Conservation (phyloP, 495 filamentous ascomycete genomes). For the Hypoxylon cercidicola region DNA sequence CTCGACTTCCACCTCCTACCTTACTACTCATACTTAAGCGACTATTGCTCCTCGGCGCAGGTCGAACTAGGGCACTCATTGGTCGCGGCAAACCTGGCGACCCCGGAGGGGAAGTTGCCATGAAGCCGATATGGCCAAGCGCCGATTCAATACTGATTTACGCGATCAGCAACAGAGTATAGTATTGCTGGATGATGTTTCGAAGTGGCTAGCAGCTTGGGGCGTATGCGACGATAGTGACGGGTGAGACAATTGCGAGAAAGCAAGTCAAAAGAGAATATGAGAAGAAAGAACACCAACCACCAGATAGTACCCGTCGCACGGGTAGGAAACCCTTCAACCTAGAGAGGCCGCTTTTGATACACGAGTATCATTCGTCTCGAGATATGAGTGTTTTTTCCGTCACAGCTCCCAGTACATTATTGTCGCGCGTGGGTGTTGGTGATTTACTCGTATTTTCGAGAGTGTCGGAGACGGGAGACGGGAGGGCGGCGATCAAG, state of each 20-base stretch:
- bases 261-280: slow-evolving; percentile 16
- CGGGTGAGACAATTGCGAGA: slow-evolving; percentile 1
- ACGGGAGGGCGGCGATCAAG: slow-evolving; percentile 29
- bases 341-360: slow-evolving; percentile 20
- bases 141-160: slow-evolving; percentile 12
- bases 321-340: slow-evolving; percentile 17
- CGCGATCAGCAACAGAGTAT: not conserved
- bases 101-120: slow-evolving; percentile 67
- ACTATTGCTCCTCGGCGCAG: slow-evolving; percentile 81
- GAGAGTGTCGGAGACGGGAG: slow-evolving; percentile 14
- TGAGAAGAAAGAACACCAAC: slow-evolving; percentile 27
- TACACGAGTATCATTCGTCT: slow-evolving; percentile 34
- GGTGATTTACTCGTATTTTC: slow-evolving; percentile 23
- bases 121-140: slow-evolving; percentile 43
- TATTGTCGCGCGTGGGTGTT: slow-evolving; percentile 30
- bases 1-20: slow-evolving; percentile 80
- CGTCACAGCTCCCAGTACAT: slow-evolving; percentile 24
- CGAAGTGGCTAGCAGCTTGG: slow-evolving; percentile 4
- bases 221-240: not conserved
- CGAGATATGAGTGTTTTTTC: slow-evolving; percentile 6
- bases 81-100: slow-evolving; percentile 71
- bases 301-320: slow-evolving; percentile 10
- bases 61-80: slow-evolving; percentile 85
- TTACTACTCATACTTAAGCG: slow-evolving; percentile 89
- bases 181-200: slow-evolving; percentile 3